These are phyloP conservation scores for Cyathus striatus DNA, from an alignment of 768 basidiomycete species.

Conservation along the genomic window DNA sequence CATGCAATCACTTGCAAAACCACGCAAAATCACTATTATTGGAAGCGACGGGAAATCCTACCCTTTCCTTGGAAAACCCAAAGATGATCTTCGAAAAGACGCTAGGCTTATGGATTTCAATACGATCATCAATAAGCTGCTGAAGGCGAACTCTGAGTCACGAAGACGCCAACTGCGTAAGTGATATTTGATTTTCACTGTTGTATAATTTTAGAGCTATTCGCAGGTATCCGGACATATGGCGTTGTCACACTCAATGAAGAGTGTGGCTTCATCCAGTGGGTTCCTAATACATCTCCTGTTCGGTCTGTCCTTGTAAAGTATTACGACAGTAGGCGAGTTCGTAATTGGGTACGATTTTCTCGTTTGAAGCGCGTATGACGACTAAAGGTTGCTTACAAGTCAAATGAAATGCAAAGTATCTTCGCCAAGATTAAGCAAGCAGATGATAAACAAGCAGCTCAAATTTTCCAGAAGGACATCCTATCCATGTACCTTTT, in stretches of 20 bases:
- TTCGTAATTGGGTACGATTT: conserved; percentile 35
- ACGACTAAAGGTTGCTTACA: conserved; percentile 1
- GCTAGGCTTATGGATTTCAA: conserved; percentile 98
- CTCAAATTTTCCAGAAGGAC: conserved; percentile 42
- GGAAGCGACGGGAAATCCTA: conserved; percentile 83
- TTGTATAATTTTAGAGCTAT: not conserved
- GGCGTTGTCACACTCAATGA: conserved; percentile 98
- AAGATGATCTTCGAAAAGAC: conserved; percentile 96
- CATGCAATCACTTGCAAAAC: conserved; percentile 89
- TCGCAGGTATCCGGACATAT: conserved; percentile 90
- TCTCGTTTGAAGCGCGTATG: not conserved
- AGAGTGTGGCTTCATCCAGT: conserved; percentile 96
- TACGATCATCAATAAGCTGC: conserved; percentile 91
- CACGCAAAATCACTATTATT: conserved; percentile 81
- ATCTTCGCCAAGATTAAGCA: conserved; percentile 49
- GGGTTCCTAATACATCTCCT: conserved; percentile 92
- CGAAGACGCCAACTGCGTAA: conserved; percentile 84
- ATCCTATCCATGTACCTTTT: conserved; percentile 52
- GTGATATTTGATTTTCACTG: conserved; percentile 19
- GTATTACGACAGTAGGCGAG: conserved; percentile 48
- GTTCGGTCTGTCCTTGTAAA: conserved; percentile 71
- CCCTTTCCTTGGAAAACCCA: conserved; percentile 93
- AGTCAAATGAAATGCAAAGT: conserved; percentile 43
- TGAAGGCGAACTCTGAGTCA: conserved; percentile 92
- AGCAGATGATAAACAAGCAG: conserved; percentile 41